Evolutionary conservation across 257 asterid species (phyloP).

Genomic region (Dorcoceras hygrometricum): DNA sequence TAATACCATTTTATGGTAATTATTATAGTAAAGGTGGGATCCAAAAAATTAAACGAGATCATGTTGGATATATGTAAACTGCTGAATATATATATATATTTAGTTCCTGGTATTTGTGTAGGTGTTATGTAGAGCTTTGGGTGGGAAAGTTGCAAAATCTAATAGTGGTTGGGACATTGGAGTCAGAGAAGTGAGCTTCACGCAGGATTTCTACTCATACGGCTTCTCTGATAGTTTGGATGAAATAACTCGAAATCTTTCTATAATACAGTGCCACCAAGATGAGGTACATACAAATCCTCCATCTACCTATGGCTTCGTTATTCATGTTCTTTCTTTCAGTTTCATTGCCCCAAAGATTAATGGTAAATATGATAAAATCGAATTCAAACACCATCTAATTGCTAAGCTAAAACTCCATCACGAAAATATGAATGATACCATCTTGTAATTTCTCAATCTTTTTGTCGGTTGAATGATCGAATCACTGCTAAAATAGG

Average conservation of each 20-base stretch:
- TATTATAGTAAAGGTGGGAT: too few species aligned
- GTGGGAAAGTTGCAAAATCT: slow-evolving; percentile 63
- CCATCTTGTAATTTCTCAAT: background rate
- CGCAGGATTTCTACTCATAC: slow-evolving; percentile 37
- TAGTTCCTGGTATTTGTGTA: slow-evolving; percentile 13
- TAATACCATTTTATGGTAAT: too few species aligned
- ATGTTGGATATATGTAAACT: too few species aligned
- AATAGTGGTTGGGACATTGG: slow-evolving; percentile 78
- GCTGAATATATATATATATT: too few species aligned
- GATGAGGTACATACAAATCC: slow-evolving; percentile 52
- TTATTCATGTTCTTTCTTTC: background rate
- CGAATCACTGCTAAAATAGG: slow-evolving; percentile 26
- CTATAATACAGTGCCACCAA: slow-evolving; percentile 68
- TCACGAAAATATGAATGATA: background rate
- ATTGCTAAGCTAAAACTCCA: background rate
- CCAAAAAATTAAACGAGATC: too few species aligned
- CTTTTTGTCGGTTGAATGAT: background rate
- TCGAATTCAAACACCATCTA: background rate
- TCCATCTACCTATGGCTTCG: background rate
- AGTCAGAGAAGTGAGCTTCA: slow-evolving; percentile 47
- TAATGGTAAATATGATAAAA: too few species aligned
- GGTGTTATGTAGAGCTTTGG: slow-evolving; percentile 70
- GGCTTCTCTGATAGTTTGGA: slow-evolving; percentile 32
- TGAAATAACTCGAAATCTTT: slow-evolving; percentile 46
- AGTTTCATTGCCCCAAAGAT: too few species aligned